phyloP scores from a whole-genome alignment of 1,284 basidiomycete genomes.

The Papiliotrema flavescens region DNA sequence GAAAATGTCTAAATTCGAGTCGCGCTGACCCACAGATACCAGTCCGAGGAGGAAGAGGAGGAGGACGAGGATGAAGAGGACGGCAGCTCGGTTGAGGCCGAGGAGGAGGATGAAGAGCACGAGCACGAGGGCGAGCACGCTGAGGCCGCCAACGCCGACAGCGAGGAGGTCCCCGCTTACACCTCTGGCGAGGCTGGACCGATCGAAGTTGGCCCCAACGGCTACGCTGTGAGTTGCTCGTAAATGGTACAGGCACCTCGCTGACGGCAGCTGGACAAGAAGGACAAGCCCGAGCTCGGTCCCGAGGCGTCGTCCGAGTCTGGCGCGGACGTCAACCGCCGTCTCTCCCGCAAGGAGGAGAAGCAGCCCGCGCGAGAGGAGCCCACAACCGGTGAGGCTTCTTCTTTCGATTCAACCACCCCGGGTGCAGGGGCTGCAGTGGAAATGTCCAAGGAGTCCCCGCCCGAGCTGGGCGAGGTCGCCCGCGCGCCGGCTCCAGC shows the following conservation, averaged over 20 bases:
- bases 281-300: constrained; percentile 33
- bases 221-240: constrained; percentile 62
- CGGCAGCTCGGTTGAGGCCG: constrained; percentile 70
- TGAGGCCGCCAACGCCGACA: constrained; percentile 29
- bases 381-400: constrained; percentile 45
- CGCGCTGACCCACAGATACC: constrained; percentile 28
- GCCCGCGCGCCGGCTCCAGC: constrained; percentile 15
- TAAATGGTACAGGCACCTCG: neutral
- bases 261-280: constrained; percentile 43
- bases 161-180: constrained; percentile 50
- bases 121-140: constrained; percentile 49
- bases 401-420: constrained; percentile 16
- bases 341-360: constrained; percentile 41
- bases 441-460: neutral
- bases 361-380: constrained; percentile 45
- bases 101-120: constrained; percentile 60
- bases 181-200: constrained; percentile 44
- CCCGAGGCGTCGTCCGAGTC: constrained; percentile 22
- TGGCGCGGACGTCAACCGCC: constrained; percentile 9
- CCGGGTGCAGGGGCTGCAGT: constrained; percentile 7
- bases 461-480: constrained; percentile 17
- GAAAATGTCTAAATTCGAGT: neutral
- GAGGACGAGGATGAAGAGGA: constrained; percentile 64
- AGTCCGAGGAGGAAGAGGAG: constrained; percentile 64
- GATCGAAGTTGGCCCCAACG: constrained; percentile 60